A percentile compares a stretch with the other conserved stretches of the same genome.
Evolutionary conservation across 2,329 filamentous ascomycete species (phyloP).

Genomic region (Grosmannia penicillata): DNA sequence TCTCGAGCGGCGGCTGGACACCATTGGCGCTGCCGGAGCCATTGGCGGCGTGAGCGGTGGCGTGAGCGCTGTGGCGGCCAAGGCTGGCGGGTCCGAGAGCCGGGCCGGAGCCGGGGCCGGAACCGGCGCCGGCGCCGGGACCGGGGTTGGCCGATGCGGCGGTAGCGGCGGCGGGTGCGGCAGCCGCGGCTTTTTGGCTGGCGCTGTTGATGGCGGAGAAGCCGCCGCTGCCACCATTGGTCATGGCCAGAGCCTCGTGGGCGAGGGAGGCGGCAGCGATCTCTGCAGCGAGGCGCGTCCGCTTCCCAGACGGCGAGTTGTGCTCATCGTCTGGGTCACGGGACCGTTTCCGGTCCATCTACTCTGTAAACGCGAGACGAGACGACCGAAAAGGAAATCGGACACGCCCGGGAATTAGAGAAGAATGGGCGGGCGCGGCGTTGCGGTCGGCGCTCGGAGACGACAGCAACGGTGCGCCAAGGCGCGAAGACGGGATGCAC

Average conservation of each 20-base stretch:
- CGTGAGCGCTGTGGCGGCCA: not conserved
- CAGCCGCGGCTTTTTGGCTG: not conserved
- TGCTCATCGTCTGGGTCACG: conserved; percentile 7
- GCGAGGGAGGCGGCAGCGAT: not conserved
- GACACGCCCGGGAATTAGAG: not conserved
- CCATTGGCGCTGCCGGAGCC: not conserved
- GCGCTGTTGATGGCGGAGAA: conserved; percentile 3
- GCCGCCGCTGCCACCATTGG: not conserved
- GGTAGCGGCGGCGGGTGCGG: not conserved
- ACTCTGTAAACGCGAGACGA: not conserved
- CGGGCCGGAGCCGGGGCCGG: not conserved
- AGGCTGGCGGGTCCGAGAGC: not conserved
- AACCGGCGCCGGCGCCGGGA: not conserved
- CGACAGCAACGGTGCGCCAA: no score
- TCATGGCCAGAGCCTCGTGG: conserved; percentile 7
- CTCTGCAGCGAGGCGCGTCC: conserved; percentile 4
- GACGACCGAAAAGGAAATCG: not conserved
- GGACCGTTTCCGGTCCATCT: conserved; percentile 9
- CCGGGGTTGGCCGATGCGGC: not conserved
- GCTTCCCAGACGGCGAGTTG: conserved; percentile 6
- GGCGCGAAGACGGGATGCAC: no score
- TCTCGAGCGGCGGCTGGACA: conserved; percentile 3
- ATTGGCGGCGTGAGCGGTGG: not conserved
- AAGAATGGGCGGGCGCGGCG: no score
- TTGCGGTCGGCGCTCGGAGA: no score